Conservation (phyloP, 1,284 basidiomycete species). For the Crucibulum parvulum region DNA sequence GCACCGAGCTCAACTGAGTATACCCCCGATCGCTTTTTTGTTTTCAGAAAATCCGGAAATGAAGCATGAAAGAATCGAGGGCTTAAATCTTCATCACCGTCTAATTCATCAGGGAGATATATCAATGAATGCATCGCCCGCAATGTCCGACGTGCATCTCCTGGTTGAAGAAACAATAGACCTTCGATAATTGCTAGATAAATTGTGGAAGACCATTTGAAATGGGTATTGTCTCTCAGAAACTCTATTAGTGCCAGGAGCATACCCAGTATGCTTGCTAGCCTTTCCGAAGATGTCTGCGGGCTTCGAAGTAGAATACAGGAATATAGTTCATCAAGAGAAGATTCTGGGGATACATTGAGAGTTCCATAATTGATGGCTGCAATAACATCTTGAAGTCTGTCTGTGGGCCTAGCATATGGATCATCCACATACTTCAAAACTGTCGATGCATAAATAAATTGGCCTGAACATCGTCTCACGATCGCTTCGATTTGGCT, state of each 20-base stretch:
- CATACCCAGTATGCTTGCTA: too few relatives aligned
- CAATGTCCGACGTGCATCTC: not conserved
- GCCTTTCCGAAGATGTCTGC: too few relatives aligned
- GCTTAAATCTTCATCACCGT: too few relatives aligned
- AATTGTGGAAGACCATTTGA: too few relatives aligned
- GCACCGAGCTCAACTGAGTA: too few relatives aligned
- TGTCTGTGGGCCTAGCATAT: not conserved
- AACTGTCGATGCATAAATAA: not conserved
- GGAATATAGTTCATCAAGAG: not conserved
- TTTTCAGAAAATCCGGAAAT: too few relatives aligned
- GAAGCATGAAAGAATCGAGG: too few relatives aligned
- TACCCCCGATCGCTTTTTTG: too few relatives aligned
- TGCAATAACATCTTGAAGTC: not conserved
- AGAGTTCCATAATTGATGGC: too few relatives aligned
- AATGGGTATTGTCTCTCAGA: too few relatives aligned
- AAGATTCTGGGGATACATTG: not conserved
- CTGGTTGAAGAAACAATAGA: not conserved
- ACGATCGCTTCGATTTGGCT: not conserved
- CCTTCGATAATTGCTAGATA: not conserved
- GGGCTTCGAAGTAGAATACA: too few relatives aligned
- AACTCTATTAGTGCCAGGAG: too few relatives aligned
- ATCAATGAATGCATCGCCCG: not conserved
- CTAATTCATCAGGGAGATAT: not conserved
- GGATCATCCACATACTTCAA: not conserved
- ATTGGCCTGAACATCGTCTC: not conserved